Evolutionary conservation across 805 yeast genomes (phyloP), one percentile per base, ranked within the genome.

Genomic region (Pichia nanzhaoensis): DNA sequence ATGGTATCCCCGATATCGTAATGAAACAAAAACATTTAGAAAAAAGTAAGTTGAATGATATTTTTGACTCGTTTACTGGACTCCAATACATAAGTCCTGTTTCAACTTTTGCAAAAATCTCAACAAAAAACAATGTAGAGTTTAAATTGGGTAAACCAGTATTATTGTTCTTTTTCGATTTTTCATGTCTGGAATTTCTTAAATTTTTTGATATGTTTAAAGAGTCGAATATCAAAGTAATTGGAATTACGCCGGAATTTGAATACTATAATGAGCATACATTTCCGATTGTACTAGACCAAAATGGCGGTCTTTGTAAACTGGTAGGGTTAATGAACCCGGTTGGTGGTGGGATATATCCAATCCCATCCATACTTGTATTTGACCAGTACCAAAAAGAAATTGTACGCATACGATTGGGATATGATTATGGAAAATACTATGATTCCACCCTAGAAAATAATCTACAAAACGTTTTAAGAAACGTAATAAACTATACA

Each of bases 261-360:
- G 37, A 44, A 5, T 45, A 33, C 32, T 2, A n/a, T 6, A 54
- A 57, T 35, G 31, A 33, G 1, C 47, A 46, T 32, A 35, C 41
- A 1, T 60, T 58, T 40, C 67, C 68, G 1, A 51, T 63, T 4
- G 21, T 64, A 10, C 33, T 56, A 17, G 69, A 64, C 46, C 5
- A 46, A 10, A 37, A 46, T n/a, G 68, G 67, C 2, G 19, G 31
- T 9, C 42, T 63, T 30, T 54, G 63, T n/a, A 51, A 48, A 35
- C 21, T 32, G 2, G 47, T 65, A 38, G 43, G 46, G 2, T 32
- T 61, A 24, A 39, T 56, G 24, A 64, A 64, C 46, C 69, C 69
- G 3, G 45, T 65, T 8, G 69, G 69, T 20, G 69, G 69, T 22
- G 67, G 66, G 1, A 38, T 55, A 13, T 65, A 56, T 48, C 66